Evolutionary conservation across 2,329 filamentous ascomycete genomes (phyloP), one percentile per base, ranked within the genome.

Genomic region (Pseudopithomyces maydicus): DNA sequence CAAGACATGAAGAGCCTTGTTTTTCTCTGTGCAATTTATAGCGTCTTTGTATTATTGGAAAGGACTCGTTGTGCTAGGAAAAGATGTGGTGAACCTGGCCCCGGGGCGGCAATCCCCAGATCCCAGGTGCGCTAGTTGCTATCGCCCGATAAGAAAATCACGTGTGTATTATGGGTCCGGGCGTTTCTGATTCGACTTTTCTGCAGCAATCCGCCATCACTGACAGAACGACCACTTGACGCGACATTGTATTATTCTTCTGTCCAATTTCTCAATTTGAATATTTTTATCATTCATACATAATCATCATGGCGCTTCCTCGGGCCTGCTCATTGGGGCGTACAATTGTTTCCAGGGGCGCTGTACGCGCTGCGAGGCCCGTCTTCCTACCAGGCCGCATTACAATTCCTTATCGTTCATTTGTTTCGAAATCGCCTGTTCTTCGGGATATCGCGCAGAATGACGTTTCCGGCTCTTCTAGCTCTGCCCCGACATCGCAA

Each of bases 251-350:
- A 26, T 36, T 15, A 19, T 32, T n/a, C 44, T 26, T 11, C 20
- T 39, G 29, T 19, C 33, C n/a, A 39, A 3, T 14, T 23, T 32
- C 6, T 26, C 19, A 14, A 6, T 19, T 6, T 22, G 6, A 11
- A 12, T 6, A 12, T n/a, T 33, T 14, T 10, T 14, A 23, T 35
- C 14, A n/a, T 1, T 22, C 11, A 23, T 29, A 17, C n/a, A 12
- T 22, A 23, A 32, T 33, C 26, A 41, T 1, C 14, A 68, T 69
- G 68, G 52, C 66, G n/a, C 51, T 63, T 15, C 41, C 59, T 14
- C 61, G 64, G 39, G 23, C 52, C 4, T 19, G 61, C 45, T 52
- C 49, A 7, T 56, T 62, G 32, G 47, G 62, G 23, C 57, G 56
- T 22, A 54, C 45, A 20, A 43, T 61, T 35, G 43, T 63, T 23